A percentile compares a stretch with the other conserved stretches of the same genome.
Evolutionary conservation across 495 filamentous ascomycete genomes (phyloP).

Genomic region (Penicillium verhagenii): DNA sequence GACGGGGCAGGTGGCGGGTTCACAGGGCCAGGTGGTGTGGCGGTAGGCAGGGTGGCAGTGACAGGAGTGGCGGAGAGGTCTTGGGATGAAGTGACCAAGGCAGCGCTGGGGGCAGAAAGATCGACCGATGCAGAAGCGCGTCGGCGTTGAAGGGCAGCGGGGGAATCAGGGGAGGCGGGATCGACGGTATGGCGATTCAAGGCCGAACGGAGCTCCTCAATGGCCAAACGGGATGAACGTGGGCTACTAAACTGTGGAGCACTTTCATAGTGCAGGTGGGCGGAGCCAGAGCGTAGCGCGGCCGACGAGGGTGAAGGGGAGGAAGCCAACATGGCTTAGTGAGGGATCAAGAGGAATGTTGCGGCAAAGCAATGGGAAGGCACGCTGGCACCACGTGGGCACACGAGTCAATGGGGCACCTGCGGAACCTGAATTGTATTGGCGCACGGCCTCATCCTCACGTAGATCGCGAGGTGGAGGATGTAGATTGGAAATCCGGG

Average conservation of each 20-base stretch:
- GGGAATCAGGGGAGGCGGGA: slow-evolving; percentile 38
- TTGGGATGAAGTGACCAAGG: slow-evolving; percentile 23
- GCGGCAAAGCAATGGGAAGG: slow-evolving; percentile 22
- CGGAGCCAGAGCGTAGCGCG: slow-evolving; percentile 33
- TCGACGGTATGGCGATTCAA: slow-evolving; percentile 45
- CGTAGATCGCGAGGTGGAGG: slow-evolving; percentile 7
- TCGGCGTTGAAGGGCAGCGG: slow-evolving; percentile 37
- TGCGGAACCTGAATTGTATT: slow-evolving; percentile 30
- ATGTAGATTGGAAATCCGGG: slow-evolving; percentile 6
- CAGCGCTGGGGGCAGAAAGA: slow-evolving; percentile 14
- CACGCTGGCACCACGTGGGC: slow-evolving; percentile 46
- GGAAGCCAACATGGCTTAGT: slow-evolving; percentile 45
- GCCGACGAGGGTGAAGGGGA: slow-evolving; percentile 47
- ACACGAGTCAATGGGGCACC: slow-evolving; percentile 43
- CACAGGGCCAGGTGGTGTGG: slow-evolving; percentile 19
- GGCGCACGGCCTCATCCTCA: slow-evolving; percentile 32
- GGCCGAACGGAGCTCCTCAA: slow-evolving; percentile 50
- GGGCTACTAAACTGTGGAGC: slow-evolving; percentile 38
- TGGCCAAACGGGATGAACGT: slow-evolving; percentile 42
- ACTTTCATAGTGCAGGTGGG: slow-evolving; percentile 36
- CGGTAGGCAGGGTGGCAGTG: slow-evolving; percentile 15
- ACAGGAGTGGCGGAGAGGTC: slow-evolving; percentile 19
- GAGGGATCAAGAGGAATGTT: slow-evolving; percentile 20
- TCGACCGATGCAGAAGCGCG: slow-evolving; percentile 43
- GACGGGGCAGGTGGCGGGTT: slow-evolving; percentile 28